phyloP scores from a whole-genome alignment of 192 early-diverging fungal genomes.

The Coemansia sp. region DNA sequence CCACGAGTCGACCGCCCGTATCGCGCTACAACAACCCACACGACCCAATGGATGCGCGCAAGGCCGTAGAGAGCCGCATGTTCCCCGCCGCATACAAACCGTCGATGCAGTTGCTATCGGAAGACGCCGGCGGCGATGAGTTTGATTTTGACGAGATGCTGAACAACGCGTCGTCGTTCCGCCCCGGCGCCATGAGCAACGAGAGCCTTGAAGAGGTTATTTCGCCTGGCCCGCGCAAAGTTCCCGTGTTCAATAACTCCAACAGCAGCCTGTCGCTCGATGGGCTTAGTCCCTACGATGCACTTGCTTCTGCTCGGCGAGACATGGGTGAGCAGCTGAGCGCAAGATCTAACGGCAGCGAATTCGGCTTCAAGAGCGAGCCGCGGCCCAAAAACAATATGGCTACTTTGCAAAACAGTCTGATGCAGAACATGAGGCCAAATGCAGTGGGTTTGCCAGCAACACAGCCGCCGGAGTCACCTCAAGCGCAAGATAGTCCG shows the following conservation, averaged over 20 bases:
- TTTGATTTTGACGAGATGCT: slow-evolving; percentile 52
- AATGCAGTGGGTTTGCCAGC: slow-evolving; percentile 1
- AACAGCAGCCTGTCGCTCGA: slow-evolving; percentile 34
- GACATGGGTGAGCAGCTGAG: slow-evolving; percentile 28
- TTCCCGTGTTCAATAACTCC: slow-evolving; percentile 15
- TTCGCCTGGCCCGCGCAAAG: slow-evolving; percentile 12
- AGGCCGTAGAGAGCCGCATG: slow-evolving; percentile 26
- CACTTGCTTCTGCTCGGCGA: slow-evolving; percentile 5
- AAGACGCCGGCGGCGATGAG: slow-evolving; percentile 30
- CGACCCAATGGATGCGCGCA: slow-evolving; percentile 2
- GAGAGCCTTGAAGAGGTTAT: slow-evolving; percentile 10
- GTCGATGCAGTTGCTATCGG: slow-evolving; percentile 29
- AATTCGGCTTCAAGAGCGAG: slow-evolving; percentile 3
- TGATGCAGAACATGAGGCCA: slow-evolving; percentile 29
- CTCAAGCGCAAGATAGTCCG: background rate
- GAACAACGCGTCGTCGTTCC: slow-evolving; percentile 26
- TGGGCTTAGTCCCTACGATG: slow-evolving; percentile 32
- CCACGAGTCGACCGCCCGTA: slow-evolving; percentile 1
- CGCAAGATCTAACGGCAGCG: slow-evolving; percentile 12
- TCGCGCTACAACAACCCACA: slow-evolving; percentile 9
- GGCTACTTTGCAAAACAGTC: slow-evolving; percentile 25
- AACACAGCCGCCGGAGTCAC: background rate
- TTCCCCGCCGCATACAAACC: slow-evolving; percentile 46
- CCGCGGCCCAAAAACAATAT: slow-evolving; percentile 6
- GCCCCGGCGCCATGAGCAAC: slow-evolving; percentile 9